These are phyloP conservation scores for Tirmania nivea DNA, from an alignment of 495 filamentous ascomycete species.

Conservation along the genomic window DNA sequence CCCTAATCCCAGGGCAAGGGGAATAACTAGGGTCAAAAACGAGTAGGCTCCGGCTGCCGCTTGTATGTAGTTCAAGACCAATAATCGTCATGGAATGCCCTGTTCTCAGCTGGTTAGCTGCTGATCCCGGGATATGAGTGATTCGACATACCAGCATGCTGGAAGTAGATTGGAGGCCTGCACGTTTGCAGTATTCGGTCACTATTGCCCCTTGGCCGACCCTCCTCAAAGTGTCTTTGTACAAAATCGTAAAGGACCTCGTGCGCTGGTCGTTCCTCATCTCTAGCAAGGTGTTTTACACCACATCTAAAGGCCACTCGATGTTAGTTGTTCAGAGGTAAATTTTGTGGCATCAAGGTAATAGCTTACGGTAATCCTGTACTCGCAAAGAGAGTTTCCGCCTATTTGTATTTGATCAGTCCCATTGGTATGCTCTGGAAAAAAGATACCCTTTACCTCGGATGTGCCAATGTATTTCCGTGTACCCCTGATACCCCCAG, in stretches of 20 bases:
- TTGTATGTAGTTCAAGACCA: constrained; percentile 48
- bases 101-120: constrained; percentile 7
- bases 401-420: constrained; percentile 28
- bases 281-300: constrained; percentile 3
- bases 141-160: constrained; percentile 28
- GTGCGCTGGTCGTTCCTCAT: constrained; percentile 26
- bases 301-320: constrained; percentile 23
- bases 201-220: constrained; percentile 21
- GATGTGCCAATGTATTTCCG: constrained; percentile 92
- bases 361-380: constrained; percentile 14
- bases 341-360: constrained; percentile 30
- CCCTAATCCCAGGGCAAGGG: constrained; percentile 39
- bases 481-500: constrained; percentile 68
- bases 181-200: constrained; percentile 39
- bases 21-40: constrained; percentile 81
- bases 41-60: constrained; percentile 48
- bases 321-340: constrained; percentile 22
- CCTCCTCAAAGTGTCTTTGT: constrained; percentile 46
- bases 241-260: constrained; percentile 41
- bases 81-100: constrained; percentile 88
- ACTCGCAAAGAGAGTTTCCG: constrained; percentile 49
- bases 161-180: constrained; percentile 73
- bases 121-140: not conserved
- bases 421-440: not conserved
- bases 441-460: constrained; percentile 37